Evolutionary conservation across 2,329 filamentous ascomycete species (phyloP).

Genomic region (Alternaria novae-zelandiae): DNA sequence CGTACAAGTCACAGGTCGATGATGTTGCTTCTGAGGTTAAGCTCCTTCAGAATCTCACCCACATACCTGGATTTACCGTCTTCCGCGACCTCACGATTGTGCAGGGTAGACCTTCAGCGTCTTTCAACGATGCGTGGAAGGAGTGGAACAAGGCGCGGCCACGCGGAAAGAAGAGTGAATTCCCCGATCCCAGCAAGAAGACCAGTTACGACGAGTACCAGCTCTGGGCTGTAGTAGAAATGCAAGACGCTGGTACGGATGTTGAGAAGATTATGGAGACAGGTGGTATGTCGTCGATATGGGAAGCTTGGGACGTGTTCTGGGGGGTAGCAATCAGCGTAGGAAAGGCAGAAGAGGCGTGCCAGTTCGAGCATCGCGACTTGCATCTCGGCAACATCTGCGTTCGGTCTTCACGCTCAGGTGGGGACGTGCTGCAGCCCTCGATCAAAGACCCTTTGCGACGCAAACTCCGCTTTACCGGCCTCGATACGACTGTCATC

Average conservation of each 20-base stretch:
- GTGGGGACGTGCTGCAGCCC: slow-evolving; percentile 33
- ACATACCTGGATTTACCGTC: slow-evolving; percentile 67
- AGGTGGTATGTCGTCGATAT: slow-evolving; percentile 48
- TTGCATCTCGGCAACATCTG: slow-evolving; percentile 72
- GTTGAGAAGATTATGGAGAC: slow-evolving; percentile 50
- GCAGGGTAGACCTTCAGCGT: slow-evolving; percentile 60
- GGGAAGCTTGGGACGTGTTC: slow-evolving; percentile 67
- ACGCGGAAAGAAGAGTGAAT: slow-evolving; percentile 56
- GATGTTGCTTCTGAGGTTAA: slow-evolving; percentile 56
- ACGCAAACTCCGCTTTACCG: slow-evolving; percentile 58
- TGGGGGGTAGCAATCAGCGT: slow-evolving; percentile 69
- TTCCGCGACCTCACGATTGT: slow-evolving; percentile 66
- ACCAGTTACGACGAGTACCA: slow-evolving; percentile 61
- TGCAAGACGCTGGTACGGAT: slow-evolving; percentile 69
- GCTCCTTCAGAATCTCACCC: slow-evolving; percentile 64
- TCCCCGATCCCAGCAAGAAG: slow-evolving; percentile 63
- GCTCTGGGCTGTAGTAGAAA: slow-evolving; percentile 69
- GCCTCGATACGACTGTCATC: slow-evolving; percentile 68
- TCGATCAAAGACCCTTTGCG: slow-evolving; percentile 45
- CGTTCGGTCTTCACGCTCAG: slow-evolving; percentile 47
- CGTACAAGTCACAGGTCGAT: slow-evolving; percentile 52
- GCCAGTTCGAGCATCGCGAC: slow-evolving; percentile 70
- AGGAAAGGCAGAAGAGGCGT: slow-evolving; percentile 65
- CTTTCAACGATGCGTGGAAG: slow-evolving; percentile 57
- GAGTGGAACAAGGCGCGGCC: slow-evolving; percentile 52